Base-by-base conservation (phyloP, 2,329 filamentous ascomycete species). In the Colletotrichum sidae region DNA sequence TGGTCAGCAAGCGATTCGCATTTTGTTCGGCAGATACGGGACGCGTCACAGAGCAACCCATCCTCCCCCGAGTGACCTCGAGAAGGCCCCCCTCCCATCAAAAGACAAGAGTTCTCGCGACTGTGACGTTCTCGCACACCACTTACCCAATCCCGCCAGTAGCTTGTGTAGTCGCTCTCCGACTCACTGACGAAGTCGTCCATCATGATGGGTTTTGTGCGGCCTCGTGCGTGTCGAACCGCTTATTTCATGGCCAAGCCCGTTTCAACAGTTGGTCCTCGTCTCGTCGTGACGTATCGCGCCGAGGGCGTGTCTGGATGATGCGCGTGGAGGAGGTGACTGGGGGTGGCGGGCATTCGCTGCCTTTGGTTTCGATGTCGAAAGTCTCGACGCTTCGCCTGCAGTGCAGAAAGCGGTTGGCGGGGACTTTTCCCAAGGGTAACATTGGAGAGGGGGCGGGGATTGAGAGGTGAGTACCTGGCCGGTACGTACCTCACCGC, bases 121-220 rank as follows among this genome's bases (percentile, higher is more conserved):
- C 38, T 9, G 38, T 41, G 38, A 13, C 38, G 4, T 9, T 13
- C 13, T 41, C 3, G 38, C 9, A 46, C n/a, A 12, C 4, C 10
- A 90, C 93, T 83, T 84, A 98, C 96, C 96, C 96, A 99, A 82
- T 99, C 96, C 78, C 95, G 87, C 96, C 96, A 99, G 80, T 98
- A 99, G 81, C 94, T 98, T 53, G 96, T 97, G 78, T 98, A 99
- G 82, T 99, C 96, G 80, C 94, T 97, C 77, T 99, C 96, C 11
- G 94, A 97, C 80, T 99, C 96, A 76, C 94, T 97, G 71, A 93
- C 94, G 80, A 96, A 98, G 81, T 98, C 95, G 78, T 98, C 96
- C 96, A 98, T 98, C 73, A 77, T 83, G 68, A 58, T 69, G 54
- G 59, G 59, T 25, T 49, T 52, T 33, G 53, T 67, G 66, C 63